Evolutionary conservation across 805 yeast species (phyloP).

Genomic region (Ogataea pini): DNA sequence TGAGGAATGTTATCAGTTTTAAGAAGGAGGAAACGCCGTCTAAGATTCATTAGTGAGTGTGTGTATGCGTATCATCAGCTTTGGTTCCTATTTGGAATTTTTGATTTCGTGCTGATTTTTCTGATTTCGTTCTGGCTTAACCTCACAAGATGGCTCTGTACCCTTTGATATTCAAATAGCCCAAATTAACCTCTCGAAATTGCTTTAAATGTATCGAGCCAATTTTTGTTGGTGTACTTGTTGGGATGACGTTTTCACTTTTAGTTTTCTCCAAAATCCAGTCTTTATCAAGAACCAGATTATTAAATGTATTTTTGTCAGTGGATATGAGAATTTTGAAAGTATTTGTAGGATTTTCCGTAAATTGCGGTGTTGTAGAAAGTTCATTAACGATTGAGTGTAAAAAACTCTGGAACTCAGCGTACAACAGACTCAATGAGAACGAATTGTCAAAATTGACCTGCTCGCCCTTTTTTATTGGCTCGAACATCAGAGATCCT

Average conservation of each 20-base stretch:
- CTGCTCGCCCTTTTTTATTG: slow-evolving; percentile 12
- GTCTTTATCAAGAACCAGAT: slow-evolving; percentile 18
- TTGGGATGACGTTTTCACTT: neutral
- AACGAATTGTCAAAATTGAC: slow-evolving; percentile 16
- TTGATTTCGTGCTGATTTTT: too few relatives aligned
- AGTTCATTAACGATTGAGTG: slow-evolving; percentile 28
- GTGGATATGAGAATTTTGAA: slow-evolving; percentile 30
- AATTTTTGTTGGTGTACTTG: slow-evolving; percentile 13
- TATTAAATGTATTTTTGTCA: slow-evolving; percentile 16
- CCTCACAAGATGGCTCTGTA: slow-evolving; percentile 21
- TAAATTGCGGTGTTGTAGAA: slow-evolving; percentile 14
- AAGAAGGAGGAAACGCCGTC: slow-evolving; percentile 22
- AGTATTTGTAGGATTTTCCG: slow-evolving; percentile 11
- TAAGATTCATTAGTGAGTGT: slow-evolving; percentile 21
- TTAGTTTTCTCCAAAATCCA: slow-evolving; percentile 29
- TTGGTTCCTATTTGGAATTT: too few relatives aligned
- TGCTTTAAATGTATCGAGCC: slow-evolving; percentile 19
- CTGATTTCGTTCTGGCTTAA: too few relatives aligned
- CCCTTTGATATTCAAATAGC: slow-evolving; percentile 30
- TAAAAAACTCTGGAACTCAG: slow-evolving; percentile 30
- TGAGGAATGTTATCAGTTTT: slow-evolving; percentile 16
- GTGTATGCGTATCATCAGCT: too few relatives aligned
- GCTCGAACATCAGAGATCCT: slow-evolving; percentile 30
- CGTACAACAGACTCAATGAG: slow-evolving; percentile 17
- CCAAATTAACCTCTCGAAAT: slow-evolving; percentile 28